phyloP scores from a whole-genome alignment of 2,329 filamentous ascomycete genomes.

The Stachybotrys echinatus region DNA sequence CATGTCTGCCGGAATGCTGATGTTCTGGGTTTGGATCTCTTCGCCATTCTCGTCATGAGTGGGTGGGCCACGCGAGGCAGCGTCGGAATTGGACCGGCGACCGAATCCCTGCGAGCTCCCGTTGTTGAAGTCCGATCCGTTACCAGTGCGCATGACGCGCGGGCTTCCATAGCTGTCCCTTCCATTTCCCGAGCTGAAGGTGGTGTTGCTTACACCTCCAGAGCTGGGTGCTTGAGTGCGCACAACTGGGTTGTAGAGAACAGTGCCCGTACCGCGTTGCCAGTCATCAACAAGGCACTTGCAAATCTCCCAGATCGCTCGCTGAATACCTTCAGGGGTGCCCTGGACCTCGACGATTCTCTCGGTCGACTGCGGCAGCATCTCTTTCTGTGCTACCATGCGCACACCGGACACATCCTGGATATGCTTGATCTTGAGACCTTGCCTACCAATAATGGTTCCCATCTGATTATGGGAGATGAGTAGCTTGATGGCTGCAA shows the following conservation, averaged over 20 bases:
- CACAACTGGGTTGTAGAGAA: slow-evolving; percentile 94
- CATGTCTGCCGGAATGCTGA: slow-evolving; percentile 99
- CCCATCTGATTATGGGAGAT: slow-evolving; percentile 99
- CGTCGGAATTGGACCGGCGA: slow-evolving; percentile 80
- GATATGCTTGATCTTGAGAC: slow-evolving; percentile 98
- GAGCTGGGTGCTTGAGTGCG: slow-evolving; percentile 65
- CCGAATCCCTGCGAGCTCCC: slow-evolving; percentile 59
- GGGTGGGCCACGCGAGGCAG: slow-evolving; percentile 72
- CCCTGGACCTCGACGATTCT: slow-evolving; percentile 96
- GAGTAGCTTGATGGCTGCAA: slow-evolving; percentile 84
- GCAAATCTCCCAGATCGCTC: slow-evolving; percentile 96
- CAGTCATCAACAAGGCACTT: slow-evolving; percentile 98
- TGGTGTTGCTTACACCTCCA: slow-evolving; percentile 33
- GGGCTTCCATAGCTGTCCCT: slow-evolving; percentile 51
- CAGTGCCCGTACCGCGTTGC: slow-evolving; percentile 93
- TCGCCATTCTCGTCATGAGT: slow-evolving; percentile 95
- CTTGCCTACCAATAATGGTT: slow-evolving; percentile 94
- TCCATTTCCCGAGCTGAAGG: slow-evolving; percentile 35
- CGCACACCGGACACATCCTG: slow-evolving; percentile 94
- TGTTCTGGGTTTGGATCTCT: slow-evolving; percentile 97
- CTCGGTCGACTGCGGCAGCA: slow-evolving; percentile 98
- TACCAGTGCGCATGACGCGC: slow-evolving; percentile 90
- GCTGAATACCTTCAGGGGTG: slow-evolving; percentile 89
- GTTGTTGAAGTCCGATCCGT: slow-evolving; percentile 96
- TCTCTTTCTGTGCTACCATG: slow-evolving; percentile 99